Conservation (phyloP, 345 rosid species). For the Hibiscus syriacus region DNA sequence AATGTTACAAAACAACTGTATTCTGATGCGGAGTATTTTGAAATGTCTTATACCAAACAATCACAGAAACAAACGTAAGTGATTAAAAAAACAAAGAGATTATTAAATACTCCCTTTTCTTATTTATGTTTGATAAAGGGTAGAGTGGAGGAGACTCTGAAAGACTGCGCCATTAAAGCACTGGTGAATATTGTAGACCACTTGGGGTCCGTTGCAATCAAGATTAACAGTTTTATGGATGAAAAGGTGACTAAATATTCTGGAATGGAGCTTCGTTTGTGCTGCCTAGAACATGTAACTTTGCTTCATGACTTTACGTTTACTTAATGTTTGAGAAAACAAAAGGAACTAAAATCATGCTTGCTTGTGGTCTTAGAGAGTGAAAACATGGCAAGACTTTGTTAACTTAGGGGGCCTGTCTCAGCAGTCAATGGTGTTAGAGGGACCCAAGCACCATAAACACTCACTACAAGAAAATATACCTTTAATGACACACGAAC, state of each 20-base stretch:
- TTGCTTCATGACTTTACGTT: neutral
- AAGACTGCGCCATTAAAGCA: constrained; percentile 67
- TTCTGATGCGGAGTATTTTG: constrained; percentile 67
- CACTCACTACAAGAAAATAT: no score
- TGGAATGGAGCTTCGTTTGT: constrained; percentile 40
- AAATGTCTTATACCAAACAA: constrained; percentile 44
- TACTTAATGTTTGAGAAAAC: no score
- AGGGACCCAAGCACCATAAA: constrained; percentile 45
- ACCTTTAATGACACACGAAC: no score
- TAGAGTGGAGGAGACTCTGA: constrained; percentile 58
- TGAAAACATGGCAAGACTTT: constrained; percentile 46
- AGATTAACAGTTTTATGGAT: constrained; percentile 43
- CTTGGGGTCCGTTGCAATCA: constrained; percentile 73
- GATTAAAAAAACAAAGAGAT: no score
- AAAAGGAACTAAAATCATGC: no score
- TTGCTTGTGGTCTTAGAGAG: constrained; percentile 37
- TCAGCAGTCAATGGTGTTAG: constrained; percentile 38
- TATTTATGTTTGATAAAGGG: neutral
- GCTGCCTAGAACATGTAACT: constrained; percentile 50
- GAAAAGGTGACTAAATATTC: constrained; percentile 45
- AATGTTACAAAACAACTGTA: no score
- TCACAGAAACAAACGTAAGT: constrained; percentile 64
- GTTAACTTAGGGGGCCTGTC: constrained; percentile 36
- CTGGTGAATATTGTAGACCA: constrained; percentile 77
- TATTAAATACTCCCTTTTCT: no score